Conservation (phyloP, 495 filamentous ascomycete genomes). For the Podospora didyma region DNA sequence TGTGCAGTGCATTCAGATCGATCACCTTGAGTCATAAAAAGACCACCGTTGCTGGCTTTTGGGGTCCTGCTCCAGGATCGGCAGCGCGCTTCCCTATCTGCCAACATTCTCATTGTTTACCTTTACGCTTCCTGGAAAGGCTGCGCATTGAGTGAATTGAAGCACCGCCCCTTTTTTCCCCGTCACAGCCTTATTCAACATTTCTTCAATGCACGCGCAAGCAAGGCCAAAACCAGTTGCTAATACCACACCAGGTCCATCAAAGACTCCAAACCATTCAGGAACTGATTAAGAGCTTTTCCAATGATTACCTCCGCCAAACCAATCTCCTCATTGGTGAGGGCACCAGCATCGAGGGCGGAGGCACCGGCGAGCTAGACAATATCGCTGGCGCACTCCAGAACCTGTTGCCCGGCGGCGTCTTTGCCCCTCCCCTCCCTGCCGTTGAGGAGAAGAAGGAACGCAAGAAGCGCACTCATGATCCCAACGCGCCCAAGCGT, state of each 20-base stretch:
- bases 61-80: too few species aligned
- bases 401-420: conserved; percentile 28
- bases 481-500: conserved; percentile 92
- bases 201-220: too few species aligned
- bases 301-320: conserved; percentile 76
- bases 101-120: neutral
- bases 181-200: too few species aligned
- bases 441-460: conserved; percentile 66
- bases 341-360: conserved; percentile 44
- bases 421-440: conserved; percentile 33
- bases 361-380: conserved; percentile 44
- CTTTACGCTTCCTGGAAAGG: neutral
- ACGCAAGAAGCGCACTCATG: conserved; percentile 81
- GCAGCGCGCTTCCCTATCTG: neutral
- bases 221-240: neutral
- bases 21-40: too few species aligned
- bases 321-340: conserved; percentile 72
- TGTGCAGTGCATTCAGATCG: too few species aligned
- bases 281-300: conserved; percentile 66
- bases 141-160: too few species aligned
- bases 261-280: conserved; percentile 69
- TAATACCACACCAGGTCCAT: conserved; percentile 57
- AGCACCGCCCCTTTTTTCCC: too few species aligned
- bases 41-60: too few species aligned
- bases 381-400: conserved; percentile 42